A percentile compares a stretch with the other conserved stretches of the same genome.
Conservation (phyloP, 2,329 filamentous ascomycete genomes). For the Xylaria sp. region DNA sequence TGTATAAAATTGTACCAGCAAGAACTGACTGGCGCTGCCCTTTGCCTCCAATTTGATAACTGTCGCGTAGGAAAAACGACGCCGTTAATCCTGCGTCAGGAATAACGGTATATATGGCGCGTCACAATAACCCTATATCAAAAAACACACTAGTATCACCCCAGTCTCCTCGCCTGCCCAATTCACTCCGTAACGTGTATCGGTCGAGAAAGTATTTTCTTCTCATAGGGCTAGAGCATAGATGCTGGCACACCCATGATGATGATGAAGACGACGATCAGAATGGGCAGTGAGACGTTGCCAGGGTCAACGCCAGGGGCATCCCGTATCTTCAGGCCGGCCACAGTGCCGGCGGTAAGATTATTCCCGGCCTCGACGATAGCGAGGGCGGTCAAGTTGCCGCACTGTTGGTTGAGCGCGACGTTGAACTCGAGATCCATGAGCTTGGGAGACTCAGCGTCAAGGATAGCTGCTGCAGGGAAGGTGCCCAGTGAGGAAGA, state of each 20-base stretch:
- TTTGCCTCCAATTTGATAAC: neutral
- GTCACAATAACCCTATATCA: neutral
- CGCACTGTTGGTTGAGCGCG: slow-evolving; percentile 57
- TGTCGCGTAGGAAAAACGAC: too few species aligned
- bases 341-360: slow-evolving; percentile 57
- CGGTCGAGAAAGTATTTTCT: neutral
- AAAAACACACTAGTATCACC: neutral
- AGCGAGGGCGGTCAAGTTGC: slow-evolving; percentile 59
- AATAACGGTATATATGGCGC: too few species aligned
- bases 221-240: slow-evolving; percentile 33
- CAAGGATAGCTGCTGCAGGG: slow-evolving; percentile 54
- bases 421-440: slow-evolving; percentile 53
- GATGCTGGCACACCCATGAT: slow-evolving; percentile 43
- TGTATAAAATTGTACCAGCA: neutral
- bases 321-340: slow-evolving; percentile 51
- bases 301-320: slow-evolving; percentile 46
- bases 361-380: slow-evolving; percentile 57
- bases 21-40: neutral
- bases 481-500: slow-evolving; percentile 56
- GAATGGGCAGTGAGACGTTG: slow-evolving; percentile 41
- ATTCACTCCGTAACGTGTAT: neutral
- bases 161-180: neutral
- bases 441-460: slow-evolving; percentile 54
- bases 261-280: slow-evolving; percentile 42
- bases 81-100: too few species aligned